Evolutionary conservation across 1,284 basidiomycete species (phyloP).

Genomic region (Pisolithus thermaeus): DNA sequence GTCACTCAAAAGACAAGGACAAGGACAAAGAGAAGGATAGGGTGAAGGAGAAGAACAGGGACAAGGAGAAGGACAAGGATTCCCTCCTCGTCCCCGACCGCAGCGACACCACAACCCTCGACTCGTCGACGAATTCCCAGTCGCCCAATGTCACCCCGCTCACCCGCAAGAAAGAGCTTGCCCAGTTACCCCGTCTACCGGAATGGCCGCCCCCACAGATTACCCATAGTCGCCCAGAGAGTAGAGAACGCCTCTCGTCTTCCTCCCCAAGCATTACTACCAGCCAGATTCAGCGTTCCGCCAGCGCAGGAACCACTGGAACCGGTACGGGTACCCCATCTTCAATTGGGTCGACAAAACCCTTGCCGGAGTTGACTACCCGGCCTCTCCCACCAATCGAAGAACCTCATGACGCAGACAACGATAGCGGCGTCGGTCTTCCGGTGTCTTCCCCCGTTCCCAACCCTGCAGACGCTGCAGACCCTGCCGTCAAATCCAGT

Average conservation of each 20-base stretch:
- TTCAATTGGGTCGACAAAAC: slow-evolving; percentile 54
- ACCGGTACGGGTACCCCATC: slow-evolving; percentile 38
- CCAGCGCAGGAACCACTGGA: slow-evolving; percentile 28
- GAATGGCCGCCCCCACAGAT: slow-evolving; percentile 48
- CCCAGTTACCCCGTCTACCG: slow-evolving; percentile 50
- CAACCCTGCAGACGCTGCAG: slow-evolving; percentile 30
- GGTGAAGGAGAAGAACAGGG: slow-evolving; percentile 23
- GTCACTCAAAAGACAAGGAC: slow-evolving; percentile 49
- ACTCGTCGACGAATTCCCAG: slow-evolving; percentile 20
- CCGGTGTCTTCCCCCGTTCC: slow-evolving; percentile 20
- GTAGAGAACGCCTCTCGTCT: slow-evolving; percentile 12
- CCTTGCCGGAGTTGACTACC: slow-evolving; percentile 56
- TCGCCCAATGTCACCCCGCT: slow-evolving; percentile 21
- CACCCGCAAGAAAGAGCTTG: slow-evolving; percentile 54
- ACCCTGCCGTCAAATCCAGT: slow-evolving; percentile 42
- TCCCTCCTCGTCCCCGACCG: slow-evolving; percentile 23
- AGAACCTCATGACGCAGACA: slow-evolving; percentile 32
- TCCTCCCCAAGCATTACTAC: slow-evolving; percentile 11
- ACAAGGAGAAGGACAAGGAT: slow-evolving; percentile 27
- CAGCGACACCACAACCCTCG: slow-evolving; percentile 29
- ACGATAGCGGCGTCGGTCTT: slow-evolving; percentile 30
- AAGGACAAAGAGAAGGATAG: slow-evolving; percentile 43
- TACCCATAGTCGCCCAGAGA: slow-evolving; percentile 9
- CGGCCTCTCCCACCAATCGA: slow-evolving; percentile 51
- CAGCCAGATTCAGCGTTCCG: slow-evolving; percentile 25